phyloP scores from a whole-genome alignment of 2,329 filamentous ascomycete species.

The Aspergillus flavus region DNA sequence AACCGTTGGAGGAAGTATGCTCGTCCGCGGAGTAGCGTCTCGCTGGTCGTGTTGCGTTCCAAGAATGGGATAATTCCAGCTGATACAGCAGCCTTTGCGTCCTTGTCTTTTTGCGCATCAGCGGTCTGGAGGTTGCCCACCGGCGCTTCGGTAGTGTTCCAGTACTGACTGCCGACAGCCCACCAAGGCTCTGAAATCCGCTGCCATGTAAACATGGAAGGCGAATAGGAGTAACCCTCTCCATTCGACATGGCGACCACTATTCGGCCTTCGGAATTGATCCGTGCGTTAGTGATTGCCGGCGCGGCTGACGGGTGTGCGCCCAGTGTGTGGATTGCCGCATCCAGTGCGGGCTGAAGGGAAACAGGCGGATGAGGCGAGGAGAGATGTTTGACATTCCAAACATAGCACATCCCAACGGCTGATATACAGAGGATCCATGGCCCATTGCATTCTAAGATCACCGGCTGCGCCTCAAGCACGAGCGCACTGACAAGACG shows the following conservation, averaged over 20 bases:
- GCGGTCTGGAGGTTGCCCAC: slow-evolving; percentile 77
- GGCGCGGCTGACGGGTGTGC: slow-evolving; percentile 78
- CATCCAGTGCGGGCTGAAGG: slow-evolving; percentile 83
- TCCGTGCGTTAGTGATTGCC: slow-evolving; percentile 83
- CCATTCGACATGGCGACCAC: slow-evolving; percentile 92
- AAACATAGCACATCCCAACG: slow-evolving; percentile 86
- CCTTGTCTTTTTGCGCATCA: slow-evolving; percentile 61
- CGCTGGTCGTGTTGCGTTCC: slow-evolving; percentile 91
- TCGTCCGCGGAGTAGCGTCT: slow-evolving; percentile 86
- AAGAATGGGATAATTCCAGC: slow-evolving; percentile 91
- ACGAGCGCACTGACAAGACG: slow-evolving; percentile 82
- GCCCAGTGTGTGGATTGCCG: slow-evolving; percentile 77
- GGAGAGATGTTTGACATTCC: slow-evolving; percentile 82
- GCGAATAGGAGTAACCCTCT: slow-evolving; percentile 88
- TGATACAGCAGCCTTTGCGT: slow-evolving; percentile 65
- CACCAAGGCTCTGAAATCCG: slow-evolving; percentile 97
- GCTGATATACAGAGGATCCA: slow-evolving; percentile 90
- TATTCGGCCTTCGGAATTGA: slow-evolving; percentile 85
- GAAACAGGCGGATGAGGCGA: slow-evolving; percentile 89
- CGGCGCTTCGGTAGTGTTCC: slow-evolving; percentile 95
- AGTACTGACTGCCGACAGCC: slow-evolving; percentile 97
- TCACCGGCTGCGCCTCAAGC: slow-evolving; percentile 89
- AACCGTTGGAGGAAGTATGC: slow-evolving; percentile 90
- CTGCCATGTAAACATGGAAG: slow-evolving; percentile 87
- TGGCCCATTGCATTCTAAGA: slow-evolving; percentile 84